These are phyloP conservation scores for Ogataea paraovalis DNA, from an alignment of 805 yeast species.

Conservation along the genomic window DNA sequence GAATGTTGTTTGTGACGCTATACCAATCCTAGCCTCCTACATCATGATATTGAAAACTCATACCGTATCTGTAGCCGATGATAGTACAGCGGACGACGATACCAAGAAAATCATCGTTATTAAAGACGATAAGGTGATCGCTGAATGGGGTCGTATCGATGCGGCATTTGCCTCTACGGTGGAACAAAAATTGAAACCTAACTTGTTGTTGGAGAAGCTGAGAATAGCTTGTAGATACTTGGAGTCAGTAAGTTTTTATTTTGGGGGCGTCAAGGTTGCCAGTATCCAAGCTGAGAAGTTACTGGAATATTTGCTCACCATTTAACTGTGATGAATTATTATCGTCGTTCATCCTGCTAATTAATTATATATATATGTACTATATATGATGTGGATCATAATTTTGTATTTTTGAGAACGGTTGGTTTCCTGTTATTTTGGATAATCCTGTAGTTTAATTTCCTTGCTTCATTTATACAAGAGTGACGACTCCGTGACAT, in stretches of 20 bases:
- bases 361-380: background rate
- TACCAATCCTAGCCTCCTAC: slow-evolving; percentile 32
- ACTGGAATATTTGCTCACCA: slow-evolving; percentile 11
- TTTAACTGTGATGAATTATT: background rate
- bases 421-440: background rate
- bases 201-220: slow-evolving; percentile 15
- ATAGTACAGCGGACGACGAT: slow-evolving; percentile 1
- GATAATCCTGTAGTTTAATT: too few species aligned
- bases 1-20: slow-evolving; percentile 26
- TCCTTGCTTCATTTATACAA: background rate
- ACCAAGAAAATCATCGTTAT: slow-evolving; percentile 3
- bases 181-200: slow-evolving; percentile 5
- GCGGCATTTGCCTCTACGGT: slow-evolving; percentile 3
- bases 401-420: background rate
- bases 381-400: background rate
- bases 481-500: too few species aligned
- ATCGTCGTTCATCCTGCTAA: background rate
- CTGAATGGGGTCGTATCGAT: slow-evolving; percentile 6
- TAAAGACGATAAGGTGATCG: slow-evolving; percentile 6
- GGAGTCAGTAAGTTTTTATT: slow-evolving; percentile 17
- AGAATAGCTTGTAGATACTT: slow-evolving; percentile 18
- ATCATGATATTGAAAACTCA: slow-evolving; percentile 12
- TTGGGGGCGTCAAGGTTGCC: slow-evolving; percentile 19
- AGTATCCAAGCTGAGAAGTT: slow-evolving; percentile 18
- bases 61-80: slow-evolving; percentile 4